These are phyloP conservation scores for Hibiscus tridactylites DNA, from an alignment of 345 rosid species.

Conservation along the genomic window DNA sequence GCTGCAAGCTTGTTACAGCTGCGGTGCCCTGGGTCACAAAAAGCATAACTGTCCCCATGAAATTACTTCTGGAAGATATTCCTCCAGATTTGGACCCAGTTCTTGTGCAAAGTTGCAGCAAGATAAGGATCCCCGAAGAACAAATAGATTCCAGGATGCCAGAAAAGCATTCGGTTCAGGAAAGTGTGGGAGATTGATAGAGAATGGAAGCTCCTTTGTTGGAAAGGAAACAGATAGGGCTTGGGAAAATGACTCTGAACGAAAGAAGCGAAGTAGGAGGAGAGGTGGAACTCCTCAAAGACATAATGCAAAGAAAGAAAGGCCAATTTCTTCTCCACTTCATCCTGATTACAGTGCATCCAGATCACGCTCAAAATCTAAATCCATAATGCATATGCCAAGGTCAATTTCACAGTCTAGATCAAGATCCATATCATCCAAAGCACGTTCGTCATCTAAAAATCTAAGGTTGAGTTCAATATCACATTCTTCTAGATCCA, in stretches of 20 bases:
- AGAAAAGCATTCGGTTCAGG: constrained; percentile 15
- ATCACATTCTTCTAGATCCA: too few relatives aligned
- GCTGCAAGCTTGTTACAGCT: constrained; percentile 22
- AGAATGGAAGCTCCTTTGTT: constrained; percentile 11
- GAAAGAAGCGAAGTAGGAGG: constrained; percentile 22
- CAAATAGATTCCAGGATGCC: constrained; percentile 9
- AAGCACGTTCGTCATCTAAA: not conserved
- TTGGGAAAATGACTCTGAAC: constrained; percentile 9
- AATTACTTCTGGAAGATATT: constrained; percentile 17
- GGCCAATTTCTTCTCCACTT: constrained; percentile 19
- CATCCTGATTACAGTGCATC: constrained; percentile 18
- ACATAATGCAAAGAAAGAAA: constrained; percentile 19
- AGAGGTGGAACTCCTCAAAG: constrained; percentile 16
- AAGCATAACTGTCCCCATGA: constrained; percentile 23
- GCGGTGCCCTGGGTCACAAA: constrained; percentile 33
- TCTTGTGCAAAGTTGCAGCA: constrained; percentile 18
- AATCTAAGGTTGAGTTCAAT: too few relatives aligned
- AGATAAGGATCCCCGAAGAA: constrained; percentile 11
- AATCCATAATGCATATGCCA: constrained; percentile 4
- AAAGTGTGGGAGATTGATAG: constrained; percentile 9
- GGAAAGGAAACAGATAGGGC: constrained; percentile 12
- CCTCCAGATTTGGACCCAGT: constrained; percentile 12
- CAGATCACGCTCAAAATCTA: constrained; percentile 16
- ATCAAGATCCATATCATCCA: constrained; percentile 23
- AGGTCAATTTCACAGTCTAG: constrained; percentile 10